A percentile compares a stretch with the other conserved stretches of the same genome.
These are phyloP conservation scores for Camellia oleifera DNA, from an alignment of 179 eudicot species.

Conservation along the genomic window DNA sequence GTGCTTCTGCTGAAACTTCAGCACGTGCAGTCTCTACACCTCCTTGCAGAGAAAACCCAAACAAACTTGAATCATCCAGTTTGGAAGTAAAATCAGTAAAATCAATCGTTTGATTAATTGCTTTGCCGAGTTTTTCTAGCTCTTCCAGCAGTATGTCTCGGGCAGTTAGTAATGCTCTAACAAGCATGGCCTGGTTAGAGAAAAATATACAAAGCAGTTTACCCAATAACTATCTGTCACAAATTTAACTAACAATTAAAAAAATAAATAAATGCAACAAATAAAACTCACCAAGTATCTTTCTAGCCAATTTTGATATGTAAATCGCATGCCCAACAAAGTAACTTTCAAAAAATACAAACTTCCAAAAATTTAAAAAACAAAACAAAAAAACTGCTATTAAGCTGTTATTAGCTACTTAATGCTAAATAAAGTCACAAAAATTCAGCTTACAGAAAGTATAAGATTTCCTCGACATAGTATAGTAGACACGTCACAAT, in stretches of 20 bases:
- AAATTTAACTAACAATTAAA: neutral
- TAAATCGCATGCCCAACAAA: neutral
- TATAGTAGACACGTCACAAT: too few relatives aligned
- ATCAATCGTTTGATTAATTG: conserved; percentile 64
- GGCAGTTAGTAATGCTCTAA: conserved; percentile 69
- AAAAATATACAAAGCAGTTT: conserved; percentile 18
- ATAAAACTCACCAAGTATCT: neutral
- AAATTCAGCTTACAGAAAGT: too few relatives aligned
- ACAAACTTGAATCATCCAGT: conserved; percentile 51
- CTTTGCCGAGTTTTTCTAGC: conserved; percentile 71
- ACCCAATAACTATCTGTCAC: conserved; percentile 23
- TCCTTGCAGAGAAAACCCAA: conserved; percentile 39
- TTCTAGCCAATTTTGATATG: neutral
- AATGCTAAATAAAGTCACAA: neutral
- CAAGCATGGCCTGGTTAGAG: conserved; percentile 49
- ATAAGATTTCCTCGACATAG: too few relatives aligned
- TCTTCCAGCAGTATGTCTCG: conserved; percentile 90
- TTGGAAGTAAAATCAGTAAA: conserved; percentile 58
- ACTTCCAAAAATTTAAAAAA: neutral
- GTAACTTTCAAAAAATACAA: neutral
- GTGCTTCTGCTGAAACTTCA: conserved; percentile 35
- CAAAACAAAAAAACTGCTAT: neutral
- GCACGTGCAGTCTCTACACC: conserved; percentile 33
- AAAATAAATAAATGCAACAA: neutral
- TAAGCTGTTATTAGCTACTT: neutral